Conservation (phyloP, 345 rosid species). For the Atalantia buxifolia region DNA sequence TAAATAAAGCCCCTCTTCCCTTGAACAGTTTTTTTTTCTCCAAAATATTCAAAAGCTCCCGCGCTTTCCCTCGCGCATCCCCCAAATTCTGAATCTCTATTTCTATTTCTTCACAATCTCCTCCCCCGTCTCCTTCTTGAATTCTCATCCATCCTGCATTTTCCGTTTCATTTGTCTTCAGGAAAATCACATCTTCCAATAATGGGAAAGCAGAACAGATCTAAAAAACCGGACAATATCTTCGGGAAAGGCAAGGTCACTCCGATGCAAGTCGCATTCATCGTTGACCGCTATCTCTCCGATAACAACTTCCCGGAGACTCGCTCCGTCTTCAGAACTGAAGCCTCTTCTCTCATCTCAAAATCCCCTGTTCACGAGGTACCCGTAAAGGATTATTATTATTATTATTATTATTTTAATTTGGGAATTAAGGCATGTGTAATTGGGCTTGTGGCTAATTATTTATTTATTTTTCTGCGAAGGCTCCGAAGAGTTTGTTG, state of each 20-base stretch:
- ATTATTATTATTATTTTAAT: background rate
- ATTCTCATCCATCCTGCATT: background rate
- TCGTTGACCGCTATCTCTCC: constrained; percentile 79
- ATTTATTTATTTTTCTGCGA: background rate
- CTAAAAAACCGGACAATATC: constrained; percentile 30
- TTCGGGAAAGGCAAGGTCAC: constrained; percentile 69
- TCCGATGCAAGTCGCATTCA: constrained; percentile 72
- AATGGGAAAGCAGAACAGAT: constrained; percentile 57
- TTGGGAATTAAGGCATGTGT: background rate
- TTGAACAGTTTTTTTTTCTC: background rate
- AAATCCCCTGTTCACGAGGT: constrained; percentile 70
- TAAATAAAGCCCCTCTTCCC: background rate
- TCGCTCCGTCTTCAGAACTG: constrained; percentile 52
- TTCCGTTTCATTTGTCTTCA: constrained; percentile 8
- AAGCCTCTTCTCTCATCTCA: constrained; percentile 70
- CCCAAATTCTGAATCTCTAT: background rate
- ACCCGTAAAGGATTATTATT: background rate
- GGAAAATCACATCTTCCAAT: background rate
- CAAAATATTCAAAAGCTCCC: constrained; percentile 17
- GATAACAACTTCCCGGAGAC: constrained; percentile 61
- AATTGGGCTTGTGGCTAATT: background rate
- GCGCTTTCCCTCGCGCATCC: constrained; percentile 9
- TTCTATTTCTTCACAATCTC: background rate
- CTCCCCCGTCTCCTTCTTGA: background rate
- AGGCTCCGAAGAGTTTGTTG: constrained; percentile 79